phyloP scores from a whole-genome alignment of 1,139 yeast genomes.

The Saccharomyces pastorianus region DNA sequence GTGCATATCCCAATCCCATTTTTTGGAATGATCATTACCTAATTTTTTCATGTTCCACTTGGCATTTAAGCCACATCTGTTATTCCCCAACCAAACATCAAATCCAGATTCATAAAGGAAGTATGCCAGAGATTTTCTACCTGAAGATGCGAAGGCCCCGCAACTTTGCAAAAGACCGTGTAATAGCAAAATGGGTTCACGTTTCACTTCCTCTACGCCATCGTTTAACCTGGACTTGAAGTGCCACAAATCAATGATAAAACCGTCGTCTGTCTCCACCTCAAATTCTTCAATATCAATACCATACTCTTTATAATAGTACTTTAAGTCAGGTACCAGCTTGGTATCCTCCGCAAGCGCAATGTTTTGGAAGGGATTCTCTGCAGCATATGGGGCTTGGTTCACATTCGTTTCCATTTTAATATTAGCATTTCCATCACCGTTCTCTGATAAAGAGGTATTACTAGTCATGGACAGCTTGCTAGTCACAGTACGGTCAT shows the following conservation, averaged over 20 bases:
- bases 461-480: constrained; percentile 9
- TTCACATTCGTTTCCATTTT: background rate
- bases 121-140: constrained; percentile 67
- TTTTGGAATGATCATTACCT: constrained; percentile 39
- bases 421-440: background rate
- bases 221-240: constrained; percentile 41
- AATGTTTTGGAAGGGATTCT: constrained; percentile 26
- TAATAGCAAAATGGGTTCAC: constrained; percentile 59
- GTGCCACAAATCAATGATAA: constrained; percentile 54
- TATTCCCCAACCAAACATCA: constrained; percentile 93
- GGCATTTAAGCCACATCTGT: constrained; percentile 77
- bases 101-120: constrained; percentile 52
- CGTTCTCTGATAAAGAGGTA: constrained; percentile 2
- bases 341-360: constrained; percentile 29
- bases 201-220: constrained; percentile 38
- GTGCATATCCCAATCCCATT: constrained; percentile 82
- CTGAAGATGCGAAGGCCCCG: constrained; percentile 78
- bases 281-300: constrained; percentile 51
- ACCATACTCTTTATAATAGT: constrained; percentile 58
- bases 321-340: constrained; percentile 46
- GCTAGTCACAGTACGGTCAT: constrained; percentile 24
- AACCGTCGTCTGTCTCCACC: constrained; percentile 74
- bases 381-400: constrained; percentile 2
- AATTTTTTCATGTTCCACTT: constrained; percentile 40
- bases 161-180: constrained; percentile 87